phyloP scores from a whole-genome alignment of 352 stramenopile species.

The Pythium apleroticum region DNA sequence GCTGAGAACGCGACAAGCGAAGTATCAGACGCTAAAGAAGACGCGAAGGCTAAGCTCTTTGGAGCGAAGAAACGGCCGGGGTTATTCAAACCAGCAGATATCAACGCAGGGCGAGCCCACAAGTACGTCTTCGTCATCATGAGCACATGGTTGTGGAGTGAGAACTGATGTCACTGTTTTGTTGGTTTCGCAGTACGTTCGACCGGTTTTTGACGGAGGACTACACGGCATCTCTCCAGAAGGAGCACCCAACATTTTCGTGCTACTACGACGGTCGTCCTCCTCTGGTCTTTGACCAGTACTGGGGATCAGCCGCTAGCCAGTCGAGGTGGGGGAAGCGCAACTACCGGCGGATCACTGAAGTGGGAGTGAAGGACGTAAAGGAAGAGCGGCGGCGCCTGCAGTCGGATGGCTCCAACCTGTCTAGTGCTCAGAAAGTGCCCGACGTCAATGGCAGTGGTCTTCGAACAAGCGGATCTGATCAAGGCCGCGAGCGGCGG shows the following conservation, averaged over 20 bases:
- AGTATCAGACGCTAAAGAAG: slow-evolving; percentile 27
- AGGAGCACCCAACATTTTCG: slow-evolving; percentile 56
- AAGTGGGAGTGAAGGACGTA: slow-evolving; percentile 30
- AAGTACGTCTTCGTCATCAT: slow-evolving; percentile 34
- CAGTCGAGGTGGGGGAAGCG: slow-evolving; percentile 57
- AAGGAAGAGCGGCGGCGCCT: slow-evolving; percentile 39
- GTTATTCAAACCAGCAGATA: slow-evolving; percentile 62
- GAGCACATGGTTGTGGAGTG: too few species aligned
- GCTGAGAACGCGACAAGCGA: slow-evolving; percentile 36
- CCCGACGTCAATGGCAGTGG: slow-evolving; percentile 22
- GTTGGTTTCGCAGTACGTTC: slow-evolving; percentile 49
- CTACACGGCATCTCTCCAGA: slow-evolving; percentile 48
- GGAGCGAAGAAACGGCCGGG: slow-evolving; percentile 58
- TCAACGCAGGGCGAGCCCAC: slow-evolving; percentile 42
- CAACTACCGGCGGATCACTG: slow-evolving; percentile 46
- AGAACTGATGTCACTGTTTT: not conserved
- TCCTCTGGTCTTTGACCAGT: slow-evolving; percentile 40
- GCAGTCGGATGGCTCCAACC: slow-evolving; percentile 36
- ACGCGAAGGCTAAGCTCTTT: slow-evolving; percentile 58
- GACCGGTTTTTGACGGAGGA: slow-evolving; percentile 67
- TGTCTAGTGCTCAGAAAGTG: slow-evolving; percentile 16
- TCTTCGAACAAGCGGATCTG: not conserved
- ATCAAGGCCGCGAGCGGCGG: slow-evolving; percentile 31
- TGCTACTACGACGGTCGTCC: slow-evolving; percentile 57
- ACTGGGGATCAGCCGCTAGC: slow-evolving; percentile 68